Base-by-base conservation (phyloP, 2,329 filamentous ascomycete genomes). In the Colletotrichum acutatum region DNA sequence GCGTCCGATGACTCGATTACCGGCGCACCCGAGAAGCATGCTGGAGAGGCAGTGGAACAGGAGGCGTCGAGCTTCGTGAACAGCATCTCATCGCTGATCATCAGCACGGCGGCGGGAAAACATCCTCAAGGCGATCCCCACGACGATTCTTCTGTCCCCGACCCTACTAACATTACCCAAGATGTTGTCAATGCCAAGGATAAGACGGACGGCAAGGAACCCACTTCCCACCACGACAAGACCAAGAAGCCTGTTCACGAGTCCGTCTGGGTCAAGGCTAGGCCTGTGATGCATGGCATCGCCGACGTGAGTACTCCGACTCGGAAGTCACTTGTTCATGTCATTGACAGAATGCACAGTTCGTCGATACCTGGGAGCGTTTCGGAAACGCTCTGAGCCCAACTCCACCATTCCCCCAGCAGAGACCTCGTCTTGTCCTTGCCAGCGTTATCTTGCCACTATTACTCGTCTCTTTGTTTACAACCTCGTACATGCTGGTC, bases 21-120 rank as follows among this genome's bases (percentile, higher is more conserved):
- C 0, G 95, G 94, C 1, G 94, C 94, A 0, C 92, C 94, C 0
- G 94, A 97, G 80, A 94, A 94, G 76, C 90, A 94, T 82, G 92
- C 94, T 79, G 94, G 95, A 30, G 94, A 97, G 80, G 93, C 94
- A 0, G 93, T 95, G 1, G 94, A 97, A 80, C 90, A 93, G 74
- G 94, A 97, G 80, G 95, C 95, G 1, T 92, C 89, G 76, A 95
- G 95, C 79, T 92, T 97, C 74, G 91, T 97, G 71, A 92, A 92
- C 66, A 90, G 91, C 42, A 91, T 97, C 65, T 82, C 82, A 7
- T 88, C 90, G 34, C 90, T 97, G 5, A 92, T 93, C 1, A 83
- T 96, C 22, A 92, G 92, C 60, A 94, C 92, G 76, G 94, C 93
- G 2, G 91, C 91, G 0, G 94, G 94, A 1, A 95, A 95, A 79